Evolutionary conservation across 345 rosid species (phyloP).

Genomic region (Firmiana major): DNA sequence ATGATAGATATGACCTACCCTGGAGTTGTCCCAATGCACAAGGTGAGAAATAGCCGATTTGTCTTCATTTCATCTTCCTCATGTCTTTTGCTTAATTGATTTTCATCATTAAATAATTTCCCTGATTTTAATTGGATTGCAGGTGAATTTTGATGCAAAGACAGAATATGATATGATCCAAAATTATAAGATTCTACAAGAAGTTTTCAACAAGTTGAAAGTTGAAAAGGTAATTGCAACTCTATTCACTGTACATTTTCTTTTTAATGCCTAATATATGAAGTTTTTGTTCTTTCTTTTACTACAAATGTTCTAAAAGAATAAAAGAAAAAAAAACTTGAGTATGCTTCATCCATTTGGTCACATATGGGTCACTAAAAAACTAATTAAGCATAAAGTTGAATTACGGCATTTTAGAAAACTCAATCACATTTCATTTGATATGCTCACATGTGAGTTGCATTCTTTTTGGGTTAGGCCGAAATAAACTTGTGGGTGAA

Average conservation of each 20-base stretch:
- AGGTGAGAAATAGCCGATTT: constrained; percentile 32
- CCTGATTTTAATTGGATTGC: not conserved
- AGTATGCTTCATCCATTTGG: not conserved
- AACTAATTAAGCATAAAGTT: not conserved
- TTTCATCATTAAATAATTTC: constrained; percentile 2
- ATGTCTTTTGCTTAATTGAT: not conserved
- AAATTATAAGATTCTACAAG: constrained; percentile 97
- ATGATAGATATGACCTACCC: constrained; percentile 96
- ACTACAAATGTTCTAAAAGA: not conserved
- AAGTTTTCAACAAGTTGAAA: constrained; percentile 84
- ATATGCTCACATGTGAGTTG: not conserved
- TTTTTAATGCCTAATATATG: not conserved
- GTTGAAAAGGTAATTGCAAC: constrained; percentile 64
- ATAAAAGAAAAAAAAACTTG: not conserved
- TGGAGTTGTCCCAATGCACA: constrained; percentile 96
- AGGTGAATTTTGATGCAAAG: constrained; percentile 97
- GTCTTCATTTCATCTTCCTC: not conserved
- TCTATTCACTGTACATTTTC: not conserved
- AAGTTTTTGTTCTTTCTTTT: not conserved
- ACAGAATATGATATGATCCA: constrained; percentile 96
- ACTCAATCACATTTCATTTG: not conserved
- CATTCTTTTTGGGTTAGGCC: not conserved
- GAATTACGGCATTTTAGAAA: not conserved
- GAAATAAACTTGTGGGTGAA: not conserved
- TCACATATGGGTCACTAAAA: not conserved